Evolutionary conservation across 345 rosid species (phyloP).

Genomic region (Litchi chinensis): DNA sequence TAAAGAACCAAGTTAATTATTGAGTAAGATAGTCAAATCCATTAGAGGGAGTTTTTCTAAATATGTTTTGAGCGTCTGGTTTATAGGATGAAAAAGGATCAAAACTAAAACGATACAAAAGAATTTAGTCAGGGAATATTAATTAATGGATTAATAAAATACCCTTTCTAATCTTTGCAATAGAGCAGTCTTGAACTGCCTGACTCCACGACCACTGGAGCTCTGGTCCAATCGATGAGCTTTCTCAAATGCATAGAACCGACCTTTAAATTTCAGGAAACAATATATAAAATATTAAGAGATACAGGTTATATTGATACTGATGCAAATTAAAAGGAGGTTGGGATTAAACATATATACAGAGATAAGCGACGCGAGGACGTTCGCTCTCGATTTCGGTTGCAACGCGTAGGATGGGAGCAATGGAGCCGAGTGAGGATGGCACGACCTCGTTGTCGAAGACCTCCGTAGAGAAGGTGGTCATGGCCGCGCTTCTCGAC

Average conservation of each 20-base stretch:
- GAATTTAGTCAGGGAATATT: neutral
- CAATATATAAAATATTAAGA: no score
- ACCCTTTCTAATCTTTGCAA: constrained; percentile 87
- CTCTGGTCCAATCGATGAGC: constrained; percentile 77
- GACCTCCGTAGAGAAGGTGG: constrained; percentile 90
- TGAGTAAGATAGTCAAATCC: no score
- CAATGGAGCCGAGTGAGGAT: constrained; percentile 78
- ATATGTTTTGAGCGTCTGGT: no score
- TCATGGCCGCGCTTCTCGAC: constrained; percentile 83
- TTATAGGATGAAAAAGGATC: no score
- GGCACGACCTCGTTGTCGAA: constrained; percentile 96
- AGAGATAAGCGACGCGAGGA: constrained; percentile 97
- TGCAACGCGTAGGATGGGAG: constrained; percentile 85
- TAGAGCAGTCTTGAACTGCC: constrained; percentile 84
- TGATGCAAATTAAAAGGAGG: no score
- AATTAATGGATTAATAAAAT: constrained; percentile 17
- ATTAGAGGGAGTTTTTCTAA: no score
- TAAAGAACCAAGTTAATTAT: no score
- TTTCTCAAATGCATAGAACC: constrained; percentile 91
- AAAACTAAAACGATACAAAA: no score
- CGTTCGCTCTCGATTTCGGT: constrained; percentile 89
- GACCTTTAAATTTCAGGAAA: constrained; percentile 44
- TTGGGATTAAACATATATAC: constrained; percentile 35
- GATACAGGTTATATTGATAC: no score
- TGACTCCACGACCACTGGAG: constrained; percentile 81